Conservation (phyloP, 1,139 yeast genomes). For the Protomyces macrosporus region DNA sequence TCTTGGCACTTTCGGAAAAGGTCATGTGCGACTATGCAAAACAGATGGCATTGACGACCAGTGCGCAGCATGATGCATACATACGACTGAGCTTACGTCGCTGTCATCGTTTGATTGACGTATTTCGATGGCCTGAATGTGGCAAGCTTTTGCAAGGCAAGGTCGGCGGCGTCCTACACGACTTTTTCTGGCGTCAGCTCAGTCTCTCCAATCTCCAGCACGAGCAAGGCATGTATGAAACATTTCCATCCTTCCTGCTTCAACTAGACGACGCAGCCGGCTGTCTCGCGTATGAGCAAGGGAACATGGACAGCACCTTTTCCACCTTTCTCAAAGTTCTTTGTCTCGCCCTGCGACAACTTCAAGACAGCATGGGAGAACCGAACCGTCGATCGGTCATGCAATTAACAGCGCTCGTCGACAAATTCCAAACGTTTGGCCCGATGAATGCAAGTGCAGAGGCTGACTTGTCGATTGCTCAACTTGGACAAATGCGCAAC, state of each 20-base stretch:
- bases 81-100: constrained; percentile 5
- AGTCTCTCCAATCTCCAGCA: not conserved
- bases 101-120: not conserved
- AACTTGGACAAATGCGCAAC: constrained; percentile 10
- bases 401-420: not conserved
- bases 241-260: not conserved
- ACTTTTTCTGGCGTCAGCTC: constrained; percentile 7
- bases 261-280: not conserved
- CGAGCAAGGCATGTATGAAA: not conserved
- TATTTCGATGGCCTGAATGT: constrained; percentile 6
- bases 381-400: not conserved
- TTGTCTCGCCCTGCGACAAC: constrained; percentile 1
- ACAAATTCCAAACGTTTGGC: constrained; percentile 18
- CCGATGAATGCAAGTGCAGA: constrained; percentile 5
- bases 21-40: not conserved
- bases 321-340: constrained; percentile 5
- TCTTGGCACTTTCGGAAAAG: not conserved
- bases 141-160: constrained; percentile 9
- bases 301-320: not conserved
- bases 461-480: not conserved
- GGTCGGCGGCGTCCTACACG: constrained; percentile 7
- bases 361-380: not conserved
- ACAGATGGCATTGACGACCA: not conserved
- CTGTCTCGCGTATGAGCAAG: not conserved
- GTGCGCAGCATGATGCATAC: not conserved